phyloP scores from a whole-genome alignment of 352 stramenopile species.

The Globisporangium solare region DNA sequence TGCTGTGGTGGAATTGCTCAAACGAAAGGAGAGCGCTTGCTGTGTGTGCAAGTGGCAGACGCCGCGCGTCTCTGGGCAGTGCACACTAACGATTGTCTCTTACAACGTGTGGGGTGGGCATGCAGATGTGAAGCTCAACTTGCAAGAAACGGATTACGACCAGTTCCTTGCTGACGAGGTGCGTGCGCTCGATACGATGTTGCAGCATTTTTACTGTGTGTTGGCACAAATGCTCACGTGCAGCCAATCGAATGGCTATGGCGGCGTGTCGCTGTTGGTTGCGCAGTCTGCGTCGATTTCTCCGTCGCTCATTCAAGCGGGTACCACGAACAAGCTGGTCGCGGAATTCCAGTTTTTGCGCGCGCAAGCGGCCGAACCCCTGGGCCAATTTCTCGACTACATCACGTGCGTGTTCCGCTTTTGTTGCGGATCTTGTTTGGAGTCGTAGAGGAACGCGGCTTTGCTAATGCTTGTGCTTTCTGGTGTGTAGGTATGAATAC shows the following conservation, averaged over 20 bases:
- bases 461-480: not conserved
- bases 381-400: slow-evolving; percentile 97
- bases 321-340: slow-evolving; percentile 89
- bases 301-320: slow-evolving; percentile 75
- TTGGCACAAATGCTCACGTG: too few species aligned
- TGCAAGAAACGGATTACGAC: slow-evolving; percentile 98
- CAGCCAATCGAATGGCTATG: slow-evolving; percentile 11
- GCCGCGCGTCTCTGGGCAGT: too few species aligned
- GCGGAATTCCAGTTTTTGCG: slow-evolving; percentile 97
- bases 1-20: too few species aligned
- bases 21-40: too few species aligned
- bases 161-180: slow-evolving; percentile 94
- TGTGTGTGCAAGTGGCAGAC: too few species aligned
- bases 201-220: too few species aligned
- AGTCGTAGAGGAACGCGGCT: not conserved
- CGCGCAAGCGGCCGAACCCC: slow-evolving; percentile 93
- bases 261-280: slow-evolving; percentile 20
- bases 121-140: slow-evolving; percentile 90
- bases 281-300: slow-evolving; percentile 64
- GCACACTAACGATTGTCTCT: not conserved
- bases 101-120: not conserved
- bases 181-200: not conserved
- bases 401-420: slow-evolving; percentile 87
- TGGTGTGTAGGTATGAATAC: slow-evolving; percentile 91
- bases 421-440: not conserved